Percentiles rank a stretch among this genome's conserved stretches.
Conservation (phyloP, 108 stramenopile species). For the Fistulifera solaris region DNA sequence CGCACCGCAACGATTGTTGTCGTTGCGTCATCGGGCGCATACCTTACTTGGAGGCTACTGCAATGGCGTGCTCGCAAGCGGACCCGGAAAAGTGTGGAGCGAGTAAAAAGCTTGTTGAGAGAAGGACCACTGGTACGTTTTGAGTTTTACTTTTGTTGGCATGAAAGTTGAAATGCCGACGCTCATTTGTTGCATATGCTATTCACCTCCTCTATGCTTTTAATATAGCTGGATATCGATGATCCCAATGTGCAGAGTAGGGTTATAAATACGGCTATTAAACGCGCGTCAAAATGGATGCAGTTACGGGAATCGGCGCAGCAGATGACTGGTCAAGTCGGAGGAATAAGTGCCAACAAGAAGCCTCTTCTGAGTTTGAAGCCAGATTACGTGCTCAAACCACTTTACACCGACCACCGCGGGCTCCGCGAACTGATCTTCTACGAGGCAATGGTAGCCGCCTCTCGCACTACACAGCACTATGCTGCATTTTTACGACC, state of each 20-base stretch:
- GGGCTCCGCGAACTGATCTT: slow-evolving; percentile 74
- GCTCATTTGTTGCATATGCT: not conserved
- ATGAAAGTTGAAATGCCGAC: not conserved
- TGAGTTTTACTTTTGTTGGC: too few relatives aligned
- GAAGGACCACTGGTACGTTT: not conserved
- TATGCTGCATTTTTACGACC: slow-evolving; percentile 4
- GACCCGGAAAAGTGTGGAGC: slow-evolving; percentile 7
- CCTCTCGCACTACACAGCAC: not conserved
- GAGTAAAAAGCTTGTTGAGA: slow-evolving; percentile 3
- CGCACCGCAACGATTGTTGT: slow-evolving; percentile 1
- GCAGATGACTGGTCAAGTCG: slow-evolving; percentile 51
- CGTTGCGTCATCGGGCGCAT: not conserved
- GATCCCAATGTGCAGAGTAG: slow-evolving; percentile 1
- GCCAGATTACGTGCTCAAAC: slow-evolving; percentile 70
- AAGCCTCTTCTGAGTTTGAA: slow-evolving; percentile 36
- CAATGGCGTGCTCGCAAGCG: slow-evolving; percentile 11
- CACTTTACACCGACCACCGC: slow-evolving; percentile 52
- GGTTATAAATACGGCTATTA: slow-evolving; percentile 5
- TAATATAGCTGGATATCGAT: slow-evolving; percentile 3
- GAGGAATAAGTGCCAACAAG: slow-evolving; percentile 52
- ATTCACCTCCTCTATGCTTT: not conserved
- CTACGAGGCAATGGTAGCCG: slow-evolving; percentile 52
- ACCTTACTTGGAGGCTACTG: slow-evolving; percentile 3
- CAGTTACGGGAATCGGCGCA: not conserved
- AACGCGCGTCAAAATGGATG: slow-evolving; percentile 14